A percentile compares a stretch with the other conserved stretches of the same genome.
These are phyloP conservation scores for Thraustotheca clavata DNA, from an alignment of 352 stramenopile genomes.

Conservation along the genomic window DNA sequence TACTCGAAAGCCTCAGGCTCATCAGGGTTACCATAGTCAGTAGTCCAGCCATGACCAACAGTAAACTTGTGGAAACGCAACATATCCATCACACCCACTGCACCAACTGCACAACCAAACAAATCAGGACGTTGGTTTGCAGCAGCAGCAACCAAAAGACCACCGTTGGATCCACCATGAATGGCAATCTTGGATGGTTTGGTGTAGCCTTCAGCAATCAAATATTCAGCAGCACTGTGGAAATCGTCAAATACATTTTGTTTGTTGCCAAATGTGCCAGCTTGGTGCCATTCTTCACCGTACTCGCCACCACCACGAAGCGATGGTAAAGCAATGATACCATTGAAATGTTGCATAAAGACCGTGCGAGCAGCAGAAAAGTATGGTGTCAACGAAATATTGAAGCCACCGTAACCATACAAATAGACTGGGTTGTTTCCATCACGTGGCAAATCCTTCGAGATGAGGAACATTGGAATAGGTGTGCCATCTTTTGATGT, in stretches of 20 bases:
- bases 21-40: slow-evolving; percentile 81
- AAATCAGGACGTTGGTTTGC: slow-evolving; percentile 87
- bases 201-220: slow-evolving; percentile 86
- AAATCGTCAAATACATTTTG: slow-evolving; percentile 96
- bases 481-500: slow-evolving; percentile 90
- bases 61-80: slow-evolving; percentile 93
- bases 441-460: slow-evolving; percentile 58
- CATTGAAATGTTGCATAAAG: slow-evolving; percentile 88
- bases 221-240: slow-evolving; percentile 87
- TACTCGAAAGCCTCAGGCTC: slow-evolving; percentile 74
- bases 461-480: slow-evolving; percentile 94
- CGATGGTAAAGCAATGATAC: slow-evolving; percentile 89
- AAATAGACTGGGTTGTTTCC: slow-evolving; percentile 86
- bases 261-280: slow-evolving; percentile 89
- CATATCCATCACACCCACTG: slow-evolving; percentile 95
- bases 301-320: slow-evolving; percentile 92
- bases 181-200: slow-evolving; percentile 86
- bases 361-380: slow-evolving; percentile 85
- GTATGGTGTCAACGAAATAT: slow-evolving; percentile 87
- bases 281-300: slow-evolving; percentile 86
- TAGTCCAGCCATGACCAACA: slow-evolving; percentile 86
- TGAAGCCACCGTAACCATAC: slow-evolving; percentile 95
- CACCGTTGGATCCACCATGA: slow-evolving; percentile 90
- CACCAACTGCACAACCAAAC: slow-evolving; percentile 88
- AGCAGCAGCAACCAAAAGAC: slow-evolving; percentile 86